phyloP scores from a whole-genome alignment of 2,329 filamentous ascomycete species.

The Alternaria conjuncta region DNA sequence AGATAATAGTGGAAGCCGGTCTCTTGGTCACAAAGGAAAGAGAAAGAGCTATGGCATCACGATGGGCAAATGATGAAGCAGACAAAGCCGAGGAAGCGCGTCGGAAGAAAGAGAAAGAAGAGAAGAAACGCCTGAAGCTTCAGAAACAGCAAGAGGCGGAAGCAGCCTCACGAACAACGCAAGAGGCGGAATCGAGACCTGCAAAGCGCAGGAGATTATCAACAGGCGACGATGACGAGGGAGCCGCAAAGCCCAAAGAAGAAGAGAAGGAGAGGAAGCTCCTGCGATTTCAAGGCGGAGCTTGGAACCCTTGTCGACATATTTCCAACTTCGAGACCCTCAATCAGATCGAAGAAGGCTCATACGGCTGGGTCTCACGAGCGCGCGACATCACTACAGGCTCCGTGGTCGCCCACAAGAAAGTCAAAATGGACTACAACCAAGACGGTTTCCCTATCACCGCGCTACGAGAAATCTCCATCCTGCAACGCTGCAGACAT shows the following conservation, averaged over 20 bases:
- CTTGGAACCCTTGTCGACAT: constrained; percentile 75
- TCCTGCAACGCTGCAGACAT: constrained; percentile 80
- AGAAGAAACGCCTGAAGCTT: constrained; percentile 82
- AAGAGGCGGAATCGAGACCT: constrained; percentile 48
- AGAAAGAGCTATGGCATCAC: constrained; percentile 64
- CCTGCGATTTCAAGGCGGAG: constrained; percentile 71
- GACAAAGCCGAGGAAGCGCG: constrained; percentile 76
- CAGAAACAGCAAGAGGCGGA: constrained; percentile 78
- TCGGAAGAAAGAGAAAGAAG: constrained; percentile 82
- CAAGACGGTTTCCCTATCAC: constrained; percentile 90
- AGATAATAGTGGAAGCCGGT: background rate
- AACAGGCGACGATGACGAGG: constrained; percentile 44
- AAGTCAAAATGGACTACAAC: constrained; percentile 79
- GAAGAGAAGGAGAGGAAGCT: constrained; percentile 59
- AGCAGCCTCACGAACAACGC: constrained; percentile 47
- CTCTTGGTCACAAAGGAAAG: background rate
- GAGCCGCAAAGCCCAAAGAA: constrained; percentile 29
- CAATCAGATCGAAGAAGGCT: constrained; percentile 97
- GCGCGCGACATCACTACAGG: constrained; percentile 77
- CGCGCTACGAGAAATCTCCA: constrained; percentile 91
- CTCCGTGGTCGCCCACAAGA: constrained; percentile 88
- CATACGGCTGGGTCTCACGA: constrained; percentile 92
- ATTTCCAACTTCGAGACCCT: constrained; percentile 89
- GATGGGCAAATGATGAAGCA: constrained; percentile 87
- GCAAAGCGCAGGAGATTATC: constrained; percentile 69